Base-by-base conservation (phyloP, 2,329 filamentous ascomycete species). In the Raffaelea ambrosiae region DNA sequence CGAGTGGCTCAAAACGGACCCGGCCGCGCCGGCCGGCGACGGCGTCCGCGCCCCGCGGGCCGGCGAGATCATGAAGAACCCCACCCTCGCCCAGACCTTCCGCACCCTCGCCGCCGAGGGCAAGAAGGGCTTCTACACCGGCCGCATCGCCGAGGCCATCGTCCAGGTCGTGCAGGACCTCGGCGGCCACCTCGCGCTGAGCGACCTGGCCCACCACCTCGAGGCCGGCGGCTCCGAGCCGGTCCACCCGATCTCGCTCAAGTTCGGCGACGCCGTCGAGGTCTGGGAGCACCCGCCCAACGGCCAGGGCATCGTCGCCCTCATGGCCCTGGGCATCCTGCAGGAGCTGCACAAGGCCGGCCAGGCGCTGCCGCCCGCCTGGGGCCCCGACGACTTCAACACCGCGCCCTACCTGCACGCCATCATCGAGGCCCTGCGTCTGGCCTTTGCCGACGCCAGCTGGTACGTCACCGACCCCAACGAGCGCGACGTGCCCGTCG, bases 201-300 rank as follows among this genome's bases (percentile, higher is more conserved):
- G 87, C 3, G 93, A 98, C 60, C 68, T 98, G 14, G 75, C 82
- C 58, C 74, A 88, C 55, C 91, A 97, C 62, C 72, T 86, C 10
- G 66, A 72, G 18, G 58, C 56, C 0, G 26, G n/a, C n/a, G 54
- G 89, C 19, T 88, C 80, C 47, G 88, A 96, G 63, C 74, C 83
- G n/a, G 84, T 89, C 0, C 82, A 91, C 22, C 81, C 93, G 16
- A 93, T 97, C 55, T 90, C 86, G 0, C 73, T 96, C 44, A 81
- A 83, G 51, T 91, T 90, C n/a, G 48, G 49, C 39, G 49, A 44
- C 13, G 81, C 81, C 10, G 76, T 96, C 39, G 83, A 95, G 60
- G 71, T 97, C 0, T 97, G 91, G 91, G 91, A 97, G 60, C 90
- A 96, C 59, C 89, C 91, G 22, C 91, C 91, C 2, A 97, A 96